These are phyloP conservation scores for Rhizopogon vesiculosus DNA, from an alignment of 768 basidiomycete species.

Conservation along the genomic window DNA sequence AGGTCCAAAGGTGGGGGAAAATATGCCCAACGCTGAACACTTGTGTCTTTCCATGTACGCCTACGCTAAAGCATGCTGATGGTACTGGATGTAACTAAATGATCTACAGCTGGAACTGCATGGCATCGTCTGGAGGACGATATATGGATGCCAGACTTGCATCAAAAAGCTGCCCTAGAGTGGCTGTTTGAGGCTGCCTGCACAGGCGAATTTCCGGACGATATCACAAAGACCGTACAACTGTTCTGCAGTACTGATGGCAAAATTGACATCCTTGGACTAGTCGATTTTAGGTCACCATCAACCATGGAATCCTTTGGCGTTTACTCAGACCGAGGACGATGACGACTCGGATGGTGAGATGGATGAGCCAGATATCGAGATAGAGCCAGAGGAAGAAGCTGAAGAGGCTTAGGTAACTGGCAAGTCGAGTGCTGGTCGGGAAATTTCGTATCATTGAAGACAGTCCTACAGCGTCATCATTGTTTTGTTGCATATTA, in stretches of 20 bases:
- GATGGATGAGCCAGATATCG: neutral
- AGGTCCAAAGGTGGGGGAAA: neutral
- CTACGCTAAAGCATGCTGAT: neutral
- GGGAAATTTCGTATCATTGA: neutral
- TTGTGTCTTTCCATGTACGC: slow-evolving; percentile 5
- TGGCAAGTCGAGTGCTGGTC: neutral
- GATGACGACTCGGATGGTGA: neutral
- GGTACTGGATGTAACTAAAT: neutral
- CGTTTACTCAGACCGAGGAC: neutral
- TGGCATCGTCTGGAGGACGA: slow-evolving; percentile 6
- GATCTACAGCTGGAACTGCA: slow-evolving; percentile 1
- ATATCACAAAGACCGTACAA: neutral
- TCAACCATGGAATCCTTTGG: neutral
- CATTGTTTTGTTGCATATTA: neutral
- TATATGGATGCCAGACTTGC: slow-evolving; percentile 5
- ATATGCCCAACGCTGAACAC: neutral
- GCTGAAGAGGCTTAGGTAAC: neutral
- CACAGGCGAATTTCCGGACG: neutral
- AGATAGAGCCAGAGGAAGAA: neutral
- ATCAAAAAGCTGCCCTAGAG: neutral
- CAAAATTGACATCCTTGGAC: neutral
- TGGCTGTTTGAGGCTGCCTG: neutral
- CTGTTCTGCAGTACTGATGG: neutral
- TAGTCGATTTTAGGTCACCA: neutral
- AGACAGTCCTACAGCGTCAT: neutral